Evolutionary conservation across 1,139 yeast species (phyloP).

Genomic region (Eremothecium coryli): DNA sequence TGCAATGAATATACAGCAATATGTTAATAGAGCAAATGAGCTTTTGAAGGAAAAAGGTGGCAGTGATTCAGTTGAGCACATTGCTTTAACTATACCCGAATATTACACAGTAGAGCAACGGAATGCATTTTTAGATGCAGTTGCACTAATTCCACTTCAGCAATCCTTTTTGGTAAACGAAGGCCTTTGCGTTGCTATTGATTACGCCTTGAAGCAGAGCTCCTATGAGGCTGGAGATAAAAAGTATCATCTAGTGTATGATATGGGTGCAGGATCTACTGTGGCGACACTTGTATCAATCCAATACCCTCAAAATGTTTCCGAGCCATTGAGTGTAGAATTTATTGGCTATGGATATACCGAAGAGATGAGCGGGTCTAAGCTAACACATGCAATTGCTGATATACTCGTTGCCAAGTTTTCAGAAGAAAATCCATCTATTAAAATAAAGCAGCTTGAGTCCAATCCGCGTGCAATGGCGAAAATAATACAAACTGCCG

Average conservation of each 20-base stretch:
- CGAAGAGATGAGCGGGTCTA: slow-evolving; percentile 61
- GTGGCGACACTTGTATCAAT: slow-evolving; percentile 74
- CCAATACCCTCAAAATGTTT: slow-evolving; percentile 36
- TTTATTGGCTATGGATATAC: slow-evolving; percentile 69
- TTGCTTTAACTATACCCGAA: slow-evolving; percentile 61
- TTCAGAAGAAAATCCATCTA: slow-evolving; percentile 31
- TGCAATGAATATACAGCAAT: slow-evolving; percentile 72
- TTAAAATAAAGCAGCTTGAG: slow-evolving; percentile 35
- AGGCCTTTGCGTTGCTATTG: slow-evolving; percentile 83
- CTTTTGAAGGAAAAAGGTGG: slow-evolving; percentile 40
- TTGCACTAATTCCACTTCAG: slow-evolving; percentile 27
- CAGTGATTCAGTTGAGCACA: slow-evolving; percentile 46
- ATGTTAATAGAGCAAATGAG: slow-evolving; percentile 53
- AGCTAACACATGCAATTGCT: slow-evolving; percentile 57
- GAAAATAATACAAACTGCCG: slow-evolving; percentile 72
- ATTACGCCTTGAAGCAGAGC: slow-evolving; percentile 42
- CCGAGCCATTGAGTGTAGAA: slow-evolving; percentile 39
- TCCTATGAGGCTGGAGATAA: slow-evolving; percentile 35
- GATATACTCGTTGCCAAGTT: slow-evolving; percentile 53
- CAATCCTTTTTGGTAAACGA: slow-evolving; percentile 77
- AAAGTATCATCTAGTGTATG: slow-evolving; percentile 68
- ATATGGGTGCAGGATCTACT: slow-evolving; percentile 90
- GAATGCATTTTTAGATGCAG: slow-evolving; percentile 63
- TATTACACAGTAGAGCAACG: slow-evolving; percentile 59
- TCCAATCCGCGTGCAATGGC: slow-evolving; percentile 52